Base-by-base conservation (phyloP, 192 early-diverging fungal species). In the Rhizophagus sp. region DNA sequence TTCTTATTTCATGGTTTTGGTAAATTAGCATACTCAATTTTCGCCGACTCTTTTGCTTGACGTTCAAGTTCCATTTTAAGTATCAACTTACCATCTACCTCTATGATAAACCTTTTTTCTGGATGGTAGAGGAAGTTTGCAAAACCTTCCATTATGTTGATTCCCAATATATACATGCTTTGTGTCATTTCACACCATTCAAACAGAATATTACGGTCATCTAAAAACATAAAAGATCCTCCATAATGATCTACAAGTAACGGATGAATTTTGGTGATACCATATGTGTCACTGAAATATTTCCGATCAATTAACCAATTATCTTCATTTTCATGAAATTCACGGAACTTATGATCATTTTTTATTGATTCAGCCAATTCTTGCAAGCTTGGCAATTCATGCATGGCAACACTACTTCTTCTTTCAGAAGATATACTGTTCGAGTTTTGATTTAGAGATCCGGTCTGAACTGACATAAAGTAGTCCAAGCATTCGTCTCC, bases 131-230 rank as follows among this genome's bases (percentile, higher is more conserved):
- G 11, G 6, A 17, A 8, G 22, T 67, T 67, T 22, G 65, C 33
- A 67, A 67, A 6, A 67, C 24, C 65, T 25, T 67, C 27, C 65
- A 25, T 67, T 34, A 13, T 3, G 8, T 67, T 34, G n/a, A 65
- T 65, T 30, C 63, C 63, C 22, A 65, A 65, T 2, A 33, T 33
- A 3, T 67, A 13, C 50, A 73, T 73, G 44, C 6, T 10, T 49
- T 52, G 41, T 49, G n/a, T 41, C 24, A 73, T 30, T 47, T 73
- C 71, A 73, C 27, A n/a, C 71, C 41, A 52, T n/a, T 73, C 17
- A 41, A 73, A 73, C 49, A 73, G 36, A 30, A 73, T 50, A 24
- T 9, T 25, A 73, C 71, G 71, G 34, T 2, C 0, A 73, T 73
- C 24, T 49, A 73, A 73, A 34, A 73, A 44, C 71, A 47, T 10